Evolutionary conservation across 306 rosid genomes (phyloP).

Genomic region (Trifolium repens): DNA sequence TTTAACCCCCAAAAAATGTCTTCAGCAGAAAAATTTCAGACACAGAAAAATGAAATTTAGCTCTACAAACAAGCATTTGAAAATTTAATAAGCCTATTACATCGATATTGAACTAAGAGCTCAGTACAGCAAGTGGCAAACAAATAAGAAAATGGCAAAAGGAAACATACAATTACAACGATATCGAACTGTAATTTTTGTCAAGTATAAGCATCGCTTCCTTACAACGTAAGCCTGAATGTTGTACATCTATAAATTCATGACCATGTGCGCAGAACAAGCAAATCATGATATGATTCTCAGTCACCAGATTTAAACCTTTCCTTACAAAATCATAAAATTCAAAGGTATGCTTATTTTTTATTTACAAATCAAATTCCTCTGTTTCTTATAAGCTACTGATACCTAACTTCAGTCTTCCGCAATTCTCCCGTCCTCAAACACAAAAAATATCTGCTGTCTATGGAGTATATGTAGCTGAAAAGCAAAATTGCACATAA

Average conservation of each 20-base stretch:
- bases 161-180: slow-evolving; percentile 18
- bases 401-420: slow-evolving; percentile 1
- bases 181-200: neutral
- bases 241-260: neutral
- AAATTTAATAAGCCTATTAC: slow-evolving; percentile 2
- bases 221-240: slow-evolving; percentile 18
- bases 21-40: neutral
- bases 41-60: neutral
- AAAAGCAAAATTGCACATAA: slow-evolving; percentile 11
- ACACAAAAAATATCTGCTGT: slow-evolving; percentile 23
- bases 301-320: neutral
- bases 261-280: neutral
- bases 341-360: neutral
- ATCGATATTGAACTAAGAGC: neutral
- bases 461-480: neutral
- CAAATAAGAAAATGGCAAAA: neutral
- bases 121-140: slow-evolving; percentile 15
- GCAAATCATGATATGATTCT: neutral
- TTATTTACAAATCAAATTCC: slow-evolving; percentile 21
- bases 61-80: neutral
- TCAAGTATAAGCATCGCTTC: slow-evolving; percentile 5
- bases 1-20: slow-evolving; percentile 4
- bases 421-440: neutral
- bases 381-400: slow-evolving; percentile 8
- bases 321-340: neutral